phyloP scores from a whole-genome alignment of 2,329 filamentous ascomycete genomes.

The Monilinia laxa region DNA sequence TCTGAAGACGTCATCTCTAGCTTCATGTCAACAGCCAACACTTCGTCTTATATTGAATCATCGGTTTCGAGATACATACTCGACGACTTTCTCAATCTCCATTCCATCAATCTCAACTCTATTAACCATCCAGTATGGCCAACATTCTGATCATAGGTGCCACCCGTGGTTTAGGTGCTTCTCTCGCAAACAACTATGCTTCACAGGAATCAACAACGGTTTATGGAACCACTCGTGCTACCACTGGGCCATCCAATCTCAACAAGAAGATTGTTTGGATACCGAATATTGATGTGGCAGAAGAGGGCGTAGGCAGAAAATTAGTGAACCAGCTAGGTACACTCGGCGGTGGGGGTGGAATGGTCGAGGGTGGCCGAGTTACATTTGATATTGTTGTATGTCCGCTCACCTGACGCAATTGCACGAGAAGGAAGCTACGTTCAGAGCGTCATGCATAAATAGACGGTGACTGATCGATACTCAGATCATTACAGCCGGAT shows the following conservation, averaged over 20 bases:
- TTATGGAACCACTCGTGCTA: constrained; percentile 58
- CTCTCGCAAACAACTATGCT: constrained; percentile 59
- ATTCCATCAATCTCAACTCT: not conserved
- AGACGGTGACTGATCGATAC: constrained; percentile 30
- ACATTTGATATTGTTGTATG: constrained; percentile 49
- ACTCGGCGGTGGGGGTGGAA: constrained; percentile 34
- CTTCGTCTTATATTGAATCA: not conserved
- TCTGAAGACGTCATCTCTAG: constrained; percentile 9
- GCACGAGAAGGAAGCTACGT: not conserved
- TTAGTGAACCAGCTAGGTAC: constrained; percentile 48
- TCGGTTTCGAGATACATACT: not conserved
- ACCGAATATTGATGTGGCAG: constrained; percentile 55
- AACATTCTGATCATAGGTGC: constrained; percentile 63
- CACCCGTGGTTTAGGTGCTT: constrained; percentile 65
- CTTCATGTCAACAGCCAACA: not conserved
- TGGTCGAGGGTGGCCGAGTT: constrained; percentile 37
- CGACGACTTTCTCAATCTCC: not conserved
- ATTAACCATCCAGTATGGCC: not conserved
- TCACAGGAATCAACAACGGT: constrained; percentile 49
- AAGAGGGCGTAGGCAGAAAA: constrained; percentile 48
- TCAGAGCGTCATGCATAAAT: not conserved
- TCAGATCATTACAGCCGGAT: constrained; percentile 66
- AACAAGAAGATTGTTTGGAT: constrained; percentile 54
- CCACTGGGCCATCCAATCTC: constrained; percentile 45
- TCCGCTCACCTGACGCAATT: constrained; percentile 14